Base-by-base conservation (phyloP, 129 eudicot species). In the Solidago caesia region DNA sequence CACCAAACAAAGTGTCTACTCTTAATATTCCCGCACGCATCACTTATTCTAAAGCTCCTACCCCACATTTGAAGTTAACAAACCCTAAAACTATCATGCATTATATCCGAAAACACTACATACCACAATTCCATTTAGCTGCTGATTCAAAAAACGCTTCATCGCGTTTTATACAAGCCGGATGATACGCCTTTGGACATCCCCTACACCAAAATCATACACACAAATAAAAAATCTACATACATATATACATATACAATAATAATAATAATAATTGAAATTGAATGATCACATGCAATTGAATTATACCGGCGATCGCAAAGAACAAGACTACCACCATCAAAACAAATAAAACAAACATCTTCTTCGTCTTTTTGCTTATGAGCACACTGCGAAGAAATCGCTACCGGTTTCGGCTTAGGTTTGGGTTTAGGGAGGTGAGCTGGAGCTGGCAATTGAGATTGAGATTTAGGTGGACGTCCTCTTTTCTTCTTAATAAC, bases 301-400 rank as follows among this genome's bases (percentile, higher is more conserved):
- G 55, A 56, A 13, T 45, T 43, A 59, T 80, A 94, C 98, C 87
- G 86, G 67, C 87, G 96, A 85, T 94, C 97, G 63, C 97, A 94
- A 2, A 94, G 91, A 68, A 94, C 97, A 25, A 94, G 93, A 48
- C 81, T 83, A 61, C 98, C 98, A 7, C 97, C 98, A 75, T 94
- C 98, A 73, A 94, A 94, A 83, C 98, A 94, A 10, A 94, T 94
- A 73, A 94, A 94, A 76, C 98, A 94, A 13, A 94, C 98, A 75
- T 94, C 98, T 58, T 92, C 98, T 4, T 79, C 82, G 2, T 72
- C 79, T 25, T 72, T 70, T 58, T 80, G 39, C n/a, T 33, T 33
- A 3, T 33, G 39, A 33, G 3, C 39, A 33, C 39, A 33, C 39
- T 33, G 39, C 39, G 39, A 33, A 33, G 39, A 33, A 33, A 33